Base-by-base conservation (phyloP, 495 filamentous ascomycete genomes). In the Cryomyces antarcticus region DNA sequence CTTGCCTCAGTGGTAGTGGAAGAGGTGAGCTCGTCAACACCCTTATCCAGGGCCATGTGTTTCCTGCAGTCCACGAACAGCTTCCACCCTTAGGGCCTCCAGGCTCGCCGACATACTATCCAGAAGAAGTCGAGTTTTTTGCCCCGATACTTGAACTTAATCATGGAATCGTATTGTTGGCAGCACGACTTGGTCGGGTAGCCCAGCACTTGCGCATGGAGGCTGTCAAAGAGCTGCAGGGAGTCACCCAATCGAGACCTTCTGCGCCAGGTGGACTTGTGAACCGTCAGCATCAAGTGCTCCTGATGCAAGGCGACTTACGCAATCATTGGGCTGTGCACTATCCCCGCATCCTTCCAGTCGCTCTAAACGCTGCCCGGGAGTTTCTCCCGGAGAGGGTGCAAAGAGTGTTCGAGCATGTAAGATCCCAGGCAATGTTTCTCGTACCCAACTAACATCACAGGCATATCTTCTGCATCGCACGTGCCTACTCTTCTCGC, bases 1-100 rank as follows among this genome's bases (percentile, higher is more conserved):
- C 68, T 28, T 57, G 73, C n/a, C 43, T 77, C 28, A 67, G 68
- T 27, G 69, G 68, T 27, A 66, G 62, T 9, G 69, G 70, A 6
- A 57, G 53, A 0, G 72, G 72, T 31, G 62, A 65, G 7, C 73
- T 72, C 52, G 53, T 68, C 5, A 54, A 58, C 11, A 57, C 62
- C 3, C 58, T 73, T 38, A 53, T 69, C 24, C 58, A 67, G 17
- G 47, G 67, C 41, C 61, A 69, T 44, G 59, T 77, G 52, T 59
- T 73, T 5, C 68, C 68, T 0, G 31, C 52, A 6, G 42, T 56
- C 49, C 12, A 54, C 13, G 44, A 49, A 27, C 45, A 46, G 6
- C 40, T 58, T 1, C 44, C 62, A 53, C 30, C 43, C 45, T 1
- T 30, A 4, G 53, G 48, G 1, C 38, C 50, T 6, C 56, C 53